phyloP scores from a whole-genome alignment of 2,329 filamentous ascomycete species.

The Polytolypa hystricis region DNA sequence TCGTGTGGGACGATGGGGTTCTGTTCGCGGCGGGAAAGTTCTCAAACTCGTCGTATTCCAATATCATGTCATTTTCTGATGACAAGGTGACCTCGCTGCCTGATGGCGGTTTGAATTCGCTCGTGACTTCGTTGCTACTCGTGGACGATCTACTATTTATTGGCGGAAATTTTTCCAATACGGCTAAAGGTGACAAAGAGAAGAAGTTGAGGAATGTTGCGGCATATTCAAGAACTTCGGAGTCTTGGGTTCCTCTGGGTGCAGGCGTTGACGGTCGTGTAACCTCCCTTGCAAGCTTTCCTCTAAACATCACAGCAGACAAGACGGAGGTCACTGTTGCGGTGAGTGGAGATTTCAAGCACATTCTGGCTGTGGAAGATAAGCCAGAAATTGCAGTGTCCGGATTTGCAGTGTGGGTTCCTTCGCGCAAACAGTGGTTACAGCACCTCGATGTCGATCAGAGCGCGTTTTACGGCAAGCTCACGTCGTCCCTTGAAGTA shows the following conservation, averaged over 20 bases:
- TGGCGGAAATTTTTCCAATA: constrained; percentile 74
- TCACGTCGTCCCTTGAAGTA: constrained; percentile 57
- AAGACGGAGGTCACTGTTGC: constrained; percentile 63
- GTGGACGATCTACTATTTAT: constrained; percentile 61
- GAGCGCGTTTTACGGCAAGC: constrained; percentile 57
- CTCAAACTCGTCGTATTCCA: constrained; percentile 53
- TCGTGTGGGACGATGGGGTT: constrained; percentile 53
- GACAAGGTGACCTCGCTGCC: constrained; percentile 51
- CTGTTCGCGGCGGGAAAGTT: constrained; percentile 81
- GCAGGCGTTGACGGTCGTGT: constrained; percentile 77
- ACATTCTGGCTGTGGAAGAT: constrained; percentile 46
- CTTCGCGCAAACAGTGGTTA: constrained; percentile 75
- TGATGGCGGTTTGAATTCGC: constrained; percentile 66
- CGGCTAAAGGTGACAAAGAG: constrained; percentile 47
- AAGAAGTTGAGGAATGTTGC: constrained; percentile 68
- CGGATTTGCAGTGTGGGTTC: constrained; percentile 88
- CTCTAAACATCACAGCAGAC: constrained; percentile 62
- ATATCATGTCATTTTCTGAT: constrained; percentile 64
- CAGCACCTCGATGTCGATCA: constrained; percentile 59
- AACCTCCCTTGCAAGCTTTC: constrained; percentile 60
- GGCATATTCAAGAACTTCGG: constrained; percentile 56
- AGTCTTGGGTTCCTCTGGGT: constrained; percentile 68
- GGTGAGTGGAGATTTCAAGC: constrained; percentile 68
- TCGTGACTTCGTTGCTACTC: constrained; percentile 60
- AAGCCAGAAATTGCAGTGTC: constrained; percentile 51